phyloP scores from a whole-genome alignment of 345 rosid species.

The Punica granatum region DNA sequence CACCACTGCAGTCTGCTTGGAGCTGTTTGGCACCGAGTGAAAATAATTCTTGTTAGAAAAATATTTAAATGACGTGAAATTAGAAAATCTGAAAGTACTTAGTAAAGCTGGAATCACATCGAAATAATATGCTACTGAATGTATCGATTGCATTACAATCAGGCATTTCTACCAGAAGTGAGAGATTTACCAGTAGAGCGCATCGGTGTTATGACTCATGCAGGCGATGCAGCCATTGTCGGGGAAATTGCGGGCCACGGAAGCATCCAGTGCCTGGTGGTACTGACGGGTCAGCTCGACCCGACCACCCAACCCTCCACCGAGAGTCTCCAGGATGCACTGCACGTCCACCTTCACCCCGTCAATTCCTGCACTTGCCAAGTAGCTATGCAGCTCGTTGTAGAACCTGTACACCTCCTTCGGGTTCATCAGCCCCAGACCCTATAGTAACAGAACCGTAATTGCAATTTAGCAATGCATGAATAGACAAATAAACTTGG shows the following conservation, averaged over 20 bases:
- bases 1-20: constrained; percentile 87
- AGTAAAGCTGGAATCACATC: neutral
- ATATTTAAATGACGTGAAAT: neutral
- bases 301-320: constrained; percentile 74
- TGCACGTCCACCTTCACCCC: constrained; percentile 94
- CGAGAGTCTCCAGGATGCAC: constrained; percentile 84
- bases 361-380: constrained; percentile 74
- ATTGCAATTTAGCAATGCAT: neutral
- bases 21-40: constrained; percentile 31
- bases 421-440: constrained; percentile 75
- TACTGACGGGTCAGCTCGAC: constrained; percentile 77
- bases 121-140: neutral
- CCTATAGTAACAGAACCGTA: constrained; percentile 11
- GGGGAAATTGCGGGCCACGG: constrained; percentile 65
- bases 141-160: too few relatives aligned
- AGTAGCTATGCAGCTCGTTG: constrained; percentile 68
- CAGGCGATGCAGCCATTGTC: constrained; percentile 94
- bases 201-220: constrained; percentile 95
- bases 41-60: neutral
- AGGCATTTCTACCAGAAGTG: too few relatives aligned
- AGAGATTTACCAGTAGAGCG: constrained; percentile 90
- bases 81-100: neutral
- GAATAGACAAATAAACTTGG: neutral
- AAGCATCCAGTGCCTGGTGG: constrained; percentile 88
- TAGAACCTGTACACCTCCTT: constrained; percentile 66